Conservation (phyloP, 2,329 filamentous ascomycete species). For the Pseudogymnoascus sp. region DNA sequence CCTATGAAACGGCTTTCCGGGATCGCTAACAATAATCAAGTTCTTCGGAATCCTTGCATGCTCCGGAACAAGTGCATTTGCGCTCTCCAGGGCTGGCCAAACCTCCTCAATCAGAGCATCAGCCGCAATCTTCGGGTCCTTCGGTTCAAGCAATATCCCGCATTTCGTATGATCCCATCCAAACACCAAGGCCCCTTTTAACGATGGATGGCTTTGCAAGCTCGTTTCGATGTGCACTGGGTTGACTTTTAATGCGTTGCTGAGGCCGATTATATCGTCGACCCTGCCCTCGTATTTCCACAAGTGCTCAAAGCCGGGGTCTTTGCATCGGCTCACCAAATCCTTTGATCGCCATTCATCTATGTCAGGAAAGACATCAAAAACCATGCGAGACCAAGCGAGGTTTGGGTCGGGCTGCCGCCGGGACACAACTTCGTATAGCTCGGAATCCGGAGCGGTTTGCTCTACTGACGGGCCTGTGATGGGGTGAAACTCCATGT, state of each 20-base stretch:
- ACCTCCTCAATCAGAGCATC: conserved; percentile 16
- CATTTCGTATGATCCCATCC: conserved; percentile 26
- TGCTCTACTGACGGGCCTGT: conserved; percentile 22
- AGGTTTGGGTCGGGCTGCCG: conserved; percentile 23
- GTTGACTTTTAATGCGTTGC: conserved; percentile 10
- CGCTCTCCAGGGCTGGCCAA: conserved; percentile 19
- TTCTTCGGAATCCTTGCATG: conserved; percentile 18
- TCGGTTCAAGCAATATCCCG: conserved; percentile 20
- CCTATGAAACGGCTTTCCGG: conserved; percentile 17
- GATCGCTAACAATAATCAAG: conserved; percentile 17
- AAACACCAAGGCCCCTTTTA: conserved; percentile 27
- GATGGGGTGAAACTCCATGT: conserved; percentile 28
- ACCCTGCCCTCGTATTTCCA: conserved; percentile 18
- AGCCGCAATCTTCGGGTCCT: neutral
- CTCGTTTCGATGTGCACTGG: neutral
- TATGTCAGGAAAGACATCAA: conserved; percentile 37
- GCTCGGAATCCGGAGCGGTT: conserved; percentile 19
- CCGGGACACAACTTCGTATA: conserved; percentile 33
- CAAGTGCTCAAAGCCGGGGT: conserved; percentile 13
- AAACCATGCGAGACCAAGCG: conserved; percentile 31
- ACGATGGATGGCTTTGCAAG: neutral
- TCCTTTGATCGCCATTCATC: conserved; percentile 41
- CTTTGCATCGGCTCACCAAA: conserved; percentile 25
- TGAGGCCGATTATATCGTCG: conserved; percentile 21
- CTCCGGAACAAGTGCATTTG: conserved; percentile 19